Base-by-base conservation (phyloP, 805 yeast species). In the Pichia pseudocactophila region DNA sequence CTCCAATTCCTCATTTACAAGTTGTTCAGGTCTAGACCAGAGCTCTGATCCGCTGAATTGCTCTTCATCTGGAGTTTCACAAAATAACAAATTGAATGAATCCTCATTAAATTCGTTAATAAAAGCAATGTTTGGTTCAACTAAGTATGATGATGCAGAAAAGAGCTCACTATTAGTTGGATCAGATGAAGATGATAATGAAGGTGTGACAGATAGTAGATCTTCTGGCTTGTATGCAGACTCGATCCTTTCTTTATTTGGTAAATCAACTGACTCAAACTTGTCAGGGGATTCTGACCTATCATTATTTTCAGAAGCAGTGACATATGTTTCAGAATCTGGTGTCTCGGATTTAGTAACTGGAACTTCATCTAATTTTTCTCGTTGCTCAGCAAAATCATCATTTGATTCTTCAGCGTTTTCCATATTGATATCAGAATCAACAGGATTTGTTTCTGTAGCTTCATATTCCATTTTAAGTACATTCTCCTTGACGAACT, bases 21-120 rank as follows among this genome's bases (percentile, higher is more conserved):
- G 54, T 1, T 62, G 55, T 17, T 68, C 68, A 7, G 78, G 76
- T 6, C 59, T 52, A 5, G 69, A 64, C 87, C 88, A 82, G 2
- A 78, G 71, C 33, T 73, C 76, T 4, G 55, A 58, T 2, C 74
- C 75, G 32, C 63, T 65, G 6, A 64, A 69, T 31, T 65, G 15
- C 4, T 28, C 71, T 8, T 63, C 69, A 12, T 64, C 72, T 25
- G 66, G 69, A 13, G 64, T 52, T 1, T 71, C 71, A 5, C 72
- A 59, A 55, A 83, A 85, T 39, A 76, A 77, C 7, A 68, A 66
- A 32, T 71, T 69, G 52, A 71, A 71, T 1, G 62, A 56, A 2
- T 63, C 69, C 2, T 62, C 55, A 26, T 69, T 64, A 92, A 94
- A 85, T 50, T 83, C 82, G 56, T 89, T 80, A 4, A 83, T 71